Percentiles rank a stretch among this genome's conserved stretches.
Evolutionary conservation across 2,329 filamentous ascomycete species (phyloP).

Genomic region (Apiospora aurea): DNA sequence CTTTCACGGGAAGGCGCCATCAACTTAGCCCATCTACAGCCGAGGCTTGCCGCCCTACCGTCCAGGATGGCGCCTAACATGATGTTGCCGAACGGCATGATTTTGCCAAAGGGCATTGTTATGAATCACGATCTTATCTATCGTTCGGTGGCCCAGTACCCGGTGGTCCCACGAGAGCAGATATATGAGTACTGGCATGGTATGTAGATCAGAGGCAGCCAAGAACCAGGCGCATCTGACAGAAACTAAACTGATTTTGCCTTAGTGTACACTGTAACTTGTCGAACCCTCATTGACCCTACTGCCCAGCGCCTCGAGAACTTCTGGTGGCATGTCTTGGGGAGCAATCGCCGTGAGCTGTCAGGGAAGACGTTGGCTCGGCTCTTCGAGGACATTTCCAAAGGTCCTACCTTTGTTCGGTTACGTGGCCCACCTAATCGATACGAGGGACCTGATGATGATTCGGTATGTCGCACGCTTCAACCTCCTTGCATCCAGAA

Average conservation of each 20-base stretch:
- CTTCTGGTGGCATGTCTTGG: constrained; percentile 73
- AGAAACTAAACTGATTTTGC: constrained; percentile 23
- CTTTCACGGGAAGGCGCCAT: constrained; percentile 15
- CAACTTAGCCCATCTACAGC: constrained; percentile 10
- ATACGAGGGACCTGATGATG: constrained; percentile 51
- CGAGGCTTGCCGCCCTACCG: neutral
- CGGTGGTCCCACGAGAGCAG: constrained; percentile 58
- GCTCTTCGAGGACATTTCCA: constrained; percentile 65
- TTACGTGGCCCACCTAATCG: constrained; percentile 60
- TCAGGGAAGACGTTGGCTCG: constrained; percentile 61
- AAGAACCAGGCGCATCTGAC: neutral
- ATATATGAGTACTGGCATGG: constrained; percentile 65
- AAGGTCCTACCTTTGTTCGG: constrained; percentile 63
- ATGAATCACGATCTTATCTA: constrained; percentile 61
- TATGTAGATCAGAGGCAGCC: constrained; percentile 39
- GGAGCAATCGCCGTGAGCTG: constrained; percentile 61
- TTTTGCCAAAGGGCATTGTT: constrained; percentile 65
- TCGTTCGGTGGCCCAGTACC: constrained; percentile 59
- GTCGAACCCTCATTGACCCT: constrained; percentile 65
- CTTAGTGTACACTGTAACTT: constrained; percentile 67
- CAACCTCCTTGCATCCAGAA: constrained; percentile 32
- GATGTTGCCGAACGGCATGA: constrained; percentile 30
- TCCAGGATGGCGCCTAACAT: constrained; percentile 20
- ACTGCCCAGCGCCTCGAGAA: constrained; percentile 68
- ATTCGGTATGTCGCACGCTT: constrained; percentile 48